Conservation (phyloP, 1,139 yeast genomes). For the Suhomyces bolitotheri region DNA sequence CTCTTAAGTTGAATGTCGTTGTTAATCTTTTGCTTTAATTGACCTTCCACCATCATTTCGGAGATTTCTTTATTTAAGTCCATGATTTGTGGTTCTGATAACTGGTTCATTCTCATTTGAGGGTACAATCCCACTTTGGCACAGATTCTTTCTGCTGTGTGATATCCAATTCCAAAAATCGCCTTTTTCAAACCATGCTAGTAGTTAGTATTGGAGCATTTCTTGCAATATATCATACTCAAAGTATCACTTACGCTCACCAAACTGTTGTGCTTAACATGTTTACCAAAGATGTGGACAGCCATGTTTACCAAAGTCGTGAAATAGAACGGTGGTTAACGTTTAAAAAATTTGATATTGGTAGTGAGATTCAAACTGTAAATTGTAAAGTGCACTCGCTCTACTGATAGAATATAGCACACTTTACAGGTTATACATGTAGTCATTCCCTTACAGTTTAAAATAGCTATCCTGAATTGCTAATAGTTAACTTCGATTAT, state of each 20-base stretch:
- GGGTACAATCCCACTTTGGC: slow-evolving; percentile 91
- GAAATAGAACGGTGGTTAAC: not conserved
- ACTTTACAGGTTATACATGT: not conserved
- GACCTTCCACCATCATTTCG: slow-evolving; percentile 81
- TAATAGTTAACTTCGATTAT: too few relatives aligned
- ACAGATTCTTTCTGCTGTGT: slow-evolving; percentile 75
- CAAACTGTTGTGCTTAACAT: slow-evolving; percentile 55
- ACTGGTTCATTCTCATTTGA: slow-evolving; percentile 89
- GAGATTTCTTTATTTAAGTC: slow-evolving; percentile 85
- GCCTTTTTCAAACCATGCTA: slow-evolving; percentile 66
- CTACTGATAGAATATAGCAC: not conserved
- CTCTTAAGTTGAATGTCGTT: slow-evolving; percentile 81
- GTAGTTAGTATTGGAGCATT: slow-evolving; percentile 11
- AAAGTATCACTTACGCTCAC: slow-evolving; percentile 41
- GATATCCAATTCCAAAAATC: slow-evolving; percentile 81
- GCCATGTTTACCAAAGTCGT: slow-evolving; percentile 46
- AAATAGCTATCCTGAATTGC: too few relatives aligned
- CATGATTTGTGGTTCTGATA: slow-evolving; percentile 84
- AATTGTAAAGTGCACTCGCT: not conserved
- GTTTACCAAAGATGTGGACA: slow-evolving; percentile 73
- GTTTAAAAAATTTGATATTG: slow-evolving; percentile 5
- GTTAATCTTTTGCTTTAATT: slow-evolving; percentile 73
- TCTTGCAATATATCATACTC: not conserved
- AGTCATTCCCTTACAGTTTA: not conserved
- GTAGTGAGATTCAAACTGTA: slow-evolving; percentile 1